Conservation (phyloP, 228 moss, liverwort and hornwort species). For the Sphagnum fallax region DNA sequence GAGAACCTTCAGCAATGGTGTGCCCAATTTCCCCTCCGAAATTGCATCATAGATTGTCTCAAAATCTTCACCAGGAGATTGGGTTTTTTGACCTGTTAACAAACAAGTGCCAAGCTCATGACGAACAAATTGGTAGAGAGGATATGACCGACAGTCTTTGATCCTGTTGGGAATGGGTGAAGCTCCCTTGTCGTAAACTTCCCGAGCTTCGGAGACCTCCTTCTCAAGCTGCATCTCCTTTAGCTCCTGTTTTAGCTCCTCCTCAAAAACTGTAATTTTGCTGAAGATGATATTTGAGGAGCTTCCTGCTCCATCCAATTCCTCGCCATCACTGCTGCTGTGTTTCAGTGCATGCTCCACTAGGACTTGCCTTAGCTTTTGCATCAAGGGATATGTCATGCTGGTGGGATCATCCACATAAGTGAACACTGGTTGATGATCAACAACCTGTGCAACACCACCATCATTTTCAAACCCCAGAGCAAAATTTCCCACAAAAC, state of each 20-base stretch:
- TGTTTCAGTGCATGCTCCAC: conserved; percentile 22
- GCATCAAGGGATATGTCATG: conserved; percentile 28
- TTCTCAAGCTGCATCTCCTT: conserved; percentile 8
- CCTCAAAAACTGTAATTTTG: conserved; percentile 26
- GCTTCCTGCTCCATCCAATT: conserved; percentile 13
- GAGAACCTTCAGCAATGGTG: conserved; percentile 31
- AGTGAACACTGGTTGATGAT: conserved; percentile 36
- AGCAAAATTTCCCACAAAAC: too few species aligned
- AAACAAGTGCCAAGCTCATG: conserved; percentile 17
- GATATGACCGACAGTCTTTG: conserved; percentile 26
- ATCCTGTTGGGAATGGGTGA: conserved; percentile 23
- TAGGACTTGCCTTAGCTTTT: conserved; percentile 27
- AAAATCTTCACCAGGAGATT: conserved; percentile 30
- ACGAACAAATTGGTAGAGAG: conserved; percentile 40
- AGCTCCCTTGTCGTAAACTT: conserved; percentile 20
- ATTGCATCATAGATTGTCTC: conserved; percentile 47
- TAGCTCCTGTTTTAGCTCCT: conserved; percentile 26
- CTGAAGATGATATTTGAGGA: conserved; percentile 8
- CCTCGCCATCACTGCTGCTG: background rate
- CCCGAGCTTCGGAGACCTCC: conserved; percentile 13
- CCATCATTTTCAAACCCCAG: too few species aligned
- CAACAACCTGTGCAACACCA: conserved; percentile 13
- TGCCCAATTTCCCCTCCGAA: conserved; percentile 15
- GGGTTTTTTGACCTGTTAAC: conserved; percentile 16
- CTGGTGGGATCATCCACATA: conserved; percentile 41